Base-by-base conservation (phyloP, 2,329 filamentous ascomycete genomes). In the Pyrenochaeta sp. region DNA sequence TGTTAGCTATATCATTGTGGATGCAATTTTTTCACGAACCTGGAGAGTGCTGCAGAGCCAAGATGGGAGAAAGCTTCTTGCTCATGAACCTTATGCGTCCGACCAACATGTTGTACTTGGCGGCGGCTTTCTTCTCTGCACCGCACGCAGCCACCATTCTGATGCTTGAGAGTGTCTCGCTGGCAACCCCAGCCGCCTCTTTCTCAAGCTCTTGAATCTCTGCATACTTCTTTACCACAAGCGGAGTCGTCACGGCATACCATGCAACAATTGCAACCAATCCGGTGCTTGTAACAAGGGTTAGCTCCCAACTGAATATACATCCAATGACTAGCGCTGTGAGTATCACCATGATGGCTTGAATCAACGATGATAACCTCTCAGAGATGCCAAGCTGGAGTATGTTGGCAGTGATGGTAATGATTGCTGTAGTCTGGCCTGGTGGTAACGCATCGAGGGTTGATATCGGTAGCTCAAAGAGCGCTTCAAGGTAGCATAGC, bases 341-440 rank as follows among this genome's bases (percentile, higher is more conserved):
- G 20, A 51, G 19, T 6, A 62, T 53, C 2, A 67, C 52, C 13
- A 61, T 44, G 8, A 55, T 35, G n/a, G 51, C 48, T 37, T 67
- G 62, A 5, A 67, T 48, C 10, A 65, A 38, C 4, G 60, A 55
- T 10, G 52, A 54, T 9, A 67, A 44, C 27, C 61, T 50, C 30
- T 65, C 59, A 3, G 62, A 67, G 15, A 67, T 65, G 5, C 61
- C 63, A 15, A 60, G 32, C 38, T 67, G 63, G 13, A 67, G 35
- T 7, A 48, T 43, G 23, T 63, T 67, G 6, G 57, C 53, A 20
- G 58, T 58, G 22, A 60, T 57, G 1, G 63, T 68, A 7, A 67
- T 61, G 15, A 63, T 60, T 9, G 53, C 63, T 3, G 60, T 53
- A 21, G 60, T 60, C 36, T 61, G 59, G 1, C 65, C 65, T 1